Base-by-base conservation (phyloP, 2,329 filamentous ascomycete species). In the Pseudogymnoascus sp. region DNA sequence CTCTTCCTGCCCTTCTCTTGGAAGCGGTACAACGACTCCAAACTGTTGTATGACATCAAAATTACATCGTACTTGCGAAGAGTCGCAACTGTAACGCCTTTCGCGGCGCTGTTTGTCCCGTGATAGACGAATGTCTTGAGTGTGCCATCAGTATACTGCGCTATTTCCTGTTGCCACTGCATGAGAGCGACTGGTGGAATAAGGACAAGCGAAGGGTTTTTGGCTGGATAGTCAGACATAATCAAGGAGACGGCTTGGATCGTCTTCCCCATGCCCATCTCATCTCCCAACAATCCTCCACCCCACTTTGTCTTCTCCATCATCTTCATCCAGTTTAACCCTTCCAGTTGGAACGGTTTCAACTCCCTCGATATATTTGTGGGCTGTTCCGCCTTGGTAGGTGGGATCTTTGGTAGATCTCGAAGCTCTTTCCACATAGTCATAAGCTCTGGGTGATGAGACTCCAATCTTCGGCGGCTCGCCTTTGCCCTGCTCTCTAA, bases 241-340 rank as follows among this genome's bases (percentile, higher is more conserved):
- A 99, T 91, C 47, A 99, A 82, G 2, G 93, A 97, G 15, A 99
- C 94, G 2, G 94, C 93, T 74, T 99, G 94, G 58, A 99, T 97
- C 0, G 94, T 99, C 77, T 99, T 99, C 58, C 94, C 94, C 76
- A 99, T 89, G 6, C 94, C 94, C 94, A 99, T 99, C 75, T 99
- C 94, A 68, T 99, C 94, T 62, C 94, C 94, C 1, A 99, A 82
- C 2, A 99, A 79, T 12, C 94, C 94, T 15, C 94, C 94, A 70
- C 86, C 90, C 82, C 92, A 97, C 38, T 88, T 76, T 0, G 85
- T 88, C 74, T 89, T 79, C 72, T 99, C 94, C 81, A 97, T 96
- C 61, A 82, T 86, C 63, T 82, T 85, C 91, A 99, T 95, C 94
- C 94, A 99, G 58, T 91, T 87, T 38, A 99, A 79, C 4, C 94